Evolutionary conservation across 2,329 filamentous ascomycete species (phyloP), one percentile per base, ranked within the genome.

Genomic region (Capronia coronata): DNA sequence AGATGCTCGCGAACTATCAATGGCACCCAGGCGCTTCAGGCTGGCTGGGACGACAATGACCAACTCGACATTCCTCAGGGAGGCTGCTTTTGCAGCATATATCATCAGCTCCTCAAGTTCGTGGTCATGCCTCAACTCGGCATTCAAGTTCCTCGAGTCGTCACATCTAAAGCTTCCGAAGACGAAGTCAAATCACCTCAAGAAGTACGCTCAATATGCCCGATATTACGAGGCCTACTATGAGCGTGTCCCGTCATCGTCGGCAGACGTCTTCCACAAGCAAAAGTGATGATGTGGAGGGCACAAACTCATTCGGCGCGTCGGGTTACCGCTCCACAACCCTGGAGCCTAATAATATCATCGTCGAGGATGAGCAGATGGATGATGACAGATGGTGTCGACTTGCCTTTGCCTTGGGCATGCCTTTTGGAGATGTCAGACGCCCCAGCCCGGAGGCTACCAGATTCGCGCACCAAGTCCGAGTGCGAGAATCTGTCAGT

Each of bases 351-450:
- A 55, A 57, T 37, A 44, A 57, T 39, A 57, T 59, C 27, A 46
- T 57, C 9, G 47, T 57, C 13, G 51, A 52, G 19, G 50, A 57
- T 19, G 32, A 45, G 34, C 42, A 45, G 16, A 55, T 59, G 55
- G 51, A 58, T 32, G 51, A 51, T n/a, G 55, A 57, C 21, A 14
- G 47, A 48, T 59, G 55, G 57, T 52, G 48, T 32, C 45, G 47
- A 10, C 43, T 59, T n/a, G 55, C 57, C 6, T 58, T 59, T 34
- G 51, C 57, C 16, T 43, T 59, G 1, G 55, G 57, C 11, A 52
- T 57, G 35, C 52, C 55, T 1, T 56, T 43, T 22, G 42, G 48
- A 34, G 52, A 54, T 11, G 40, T 39, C 8, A 48, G 39, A 22
- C 51, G 47, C 22, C 23, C 43, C 6, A 56, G 44, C 39, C 35